Conservation (phyloP, 2,329 filamentous ascomycete species). For the Colletotrichum plurivorum region DNA sequence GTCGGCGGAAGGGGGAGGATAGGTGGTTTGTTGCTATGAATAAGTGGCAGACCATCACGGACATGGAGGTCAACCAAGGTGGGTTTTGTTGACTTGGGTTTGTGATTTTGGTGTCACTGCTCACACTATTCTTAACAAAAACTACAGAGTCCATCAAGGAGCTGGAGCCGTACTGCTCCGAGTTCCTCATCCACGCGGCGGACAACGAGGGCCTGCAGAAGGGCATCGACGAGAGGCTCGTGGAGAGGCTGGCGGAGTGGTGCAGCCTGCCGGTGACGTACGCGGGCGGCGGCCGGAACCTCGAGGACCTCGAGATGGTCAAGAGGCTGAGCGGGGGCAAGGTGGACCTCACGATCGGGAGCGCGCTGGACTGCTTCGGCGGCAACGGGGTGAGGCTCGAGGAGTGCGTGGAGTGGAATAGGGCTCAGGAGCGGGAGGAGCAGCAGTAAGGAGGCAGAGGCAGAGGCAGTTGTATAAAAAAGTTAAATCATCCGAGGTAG, state of each 20-base stretch:
- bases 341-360: slow-evolving; percentile 95
- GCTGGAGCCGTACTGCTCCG: slow-evolving; percentile 92
- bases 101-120: not conserved
- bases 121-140: too few relatives aligned
- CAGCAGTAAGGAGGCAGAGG: not conserved
- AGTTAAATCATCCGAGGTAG: too few relatives aligned
- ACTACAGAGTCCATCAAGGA: slow-evolving; percentile 85
- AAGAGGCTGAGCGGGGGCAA: slow-evolving; percentile 83
- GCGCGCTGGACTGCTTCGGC: slow-evolving; percentile 95
- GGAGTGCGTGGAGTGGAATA: slow-evolving; percentile 93
- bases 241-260: slow-evolving; percentile 84
- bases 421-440: slow-evolving; percentile 42
- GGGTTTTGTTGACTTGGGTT: slow-evolving; percentile 3
- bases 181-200: slow-evolving; percentile 97
- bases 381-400: slow-evolving; percentile 88
- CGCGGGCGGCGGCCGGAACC: slow-evolving; percentile 88
- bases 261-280: slow-evolving; percentile 95
- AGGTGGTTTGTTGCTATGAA: slow-evolving; percentile 99
- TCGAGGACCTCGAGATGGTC: slow-evolving; percentile 87
- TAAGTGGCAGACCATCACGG: slow-evolving; percentile 98
- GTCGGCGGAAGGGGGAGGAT: slow-evolving; percentile 78
- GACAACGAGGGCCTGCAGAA: slow-evolving; percentile 95
- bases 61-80: slow-evolving; percentile 92
- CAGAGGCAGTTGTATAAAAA: not conserved
- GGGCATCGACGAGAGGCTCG: slow-evolving; percentile 90